Evolutionary conservation across 345 rosid species (phyloP).

Genomic region (Lagerstroemia speciosa): DNA sequence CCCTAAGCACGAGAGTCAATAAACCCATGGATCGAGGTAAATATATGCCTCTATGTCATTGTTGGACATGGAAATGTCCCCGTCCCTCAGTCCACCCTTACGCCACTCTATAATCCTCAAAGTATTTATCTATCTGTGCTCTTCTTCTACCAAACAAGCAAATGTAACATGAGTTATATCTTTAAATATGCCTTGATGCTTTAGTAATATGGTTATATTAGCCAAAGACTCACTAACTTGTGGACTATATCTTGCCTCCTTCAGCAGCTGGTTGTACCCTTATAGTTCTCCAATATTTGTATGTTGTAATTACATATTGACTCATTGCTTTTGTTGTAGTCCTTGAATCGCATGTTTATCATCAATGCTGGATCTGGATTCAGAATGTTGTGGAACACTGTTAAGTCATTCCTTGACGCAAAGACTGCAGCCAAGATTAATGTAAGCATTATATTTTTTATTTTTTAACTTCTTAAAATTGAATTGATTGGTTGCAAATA

Average conservation of each 20-base stretch:
- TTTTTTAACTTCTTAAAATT: conserved; percentile 5
- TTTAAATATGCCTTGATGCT: background rate
- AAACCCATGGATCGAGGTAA: too few species aligned
- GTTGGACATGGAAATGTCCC: too few species aligned
- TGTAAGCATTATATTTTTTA: conserved; percentile 34
- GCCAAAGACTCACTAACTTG: background rate
- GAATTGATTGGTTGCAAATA: conserved; percentile 16
- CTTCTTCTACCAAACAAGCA: background rate
- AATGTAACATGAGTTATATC: background rate
- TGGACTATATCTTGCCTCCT: background rate
- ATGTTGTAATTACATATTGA: background rate
- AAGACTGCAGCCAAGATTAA: conserved; percentile 93
- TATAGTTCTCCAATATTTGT: background rate
- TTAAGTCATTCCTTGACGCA: conserved; percentile 93
- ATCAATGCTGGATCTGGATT: conserved; percentile 98
- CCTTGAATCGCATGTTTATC: conserved; percentile 77
- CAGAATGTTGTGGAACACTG: conserved; percentile 95
- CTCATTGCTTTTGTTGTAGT: background rate
- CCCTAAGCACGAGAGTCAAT: too few species aligned
- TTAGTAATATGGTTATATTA: background rate
- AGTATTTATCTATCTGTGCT: background rate
- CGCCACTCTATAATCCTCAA: background rate
- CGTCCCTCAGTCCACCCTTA: too few species aligned
- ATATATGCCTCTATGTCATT: too few species aligned
- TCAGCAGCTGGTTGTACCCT: background rate